These are phyloP conservation scores for Chlorella variabilis DNA, from an alignment of 163 green algal species.

Conservation along the genomic window DNA sequence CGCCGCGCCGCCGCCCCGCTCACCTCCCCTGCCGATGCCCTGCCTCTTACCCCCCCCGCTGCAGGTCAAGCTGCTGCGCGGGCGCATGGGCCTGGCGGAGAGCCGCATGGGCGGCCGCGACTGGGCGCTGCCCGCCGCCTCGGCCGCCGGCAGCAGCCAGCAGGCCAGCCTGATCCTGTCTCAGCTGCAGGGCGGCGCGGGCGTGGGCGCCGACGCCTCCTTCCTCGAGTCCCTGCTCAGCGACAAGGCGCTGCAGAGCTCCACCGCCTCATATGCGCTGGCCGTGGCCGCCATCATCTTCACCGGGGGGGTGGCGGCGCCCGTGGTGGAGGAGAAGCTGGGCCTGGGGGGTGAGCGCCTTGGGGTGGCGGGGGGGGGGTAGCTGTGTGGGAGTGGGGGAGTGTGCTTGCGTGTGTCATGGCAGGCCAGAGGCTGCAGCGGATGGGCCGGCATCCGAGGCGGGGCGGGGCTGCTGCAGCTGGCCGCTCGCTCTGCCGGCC, in stretches of 20 bases:
- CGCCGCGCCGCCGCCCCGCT: no score
- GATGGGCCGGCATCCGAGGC: no score
- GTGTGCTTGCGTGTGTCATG: no score
- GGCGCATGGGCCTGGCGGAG: constrained; percentile 11
- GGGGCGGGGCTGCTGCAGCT: no score
- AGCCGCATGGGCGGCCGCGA: background rate
- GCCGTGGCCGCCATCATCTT: constrained; percentile 14
- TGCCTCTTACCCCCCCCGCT: background rate
- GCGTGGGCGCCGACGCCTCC: background rate
- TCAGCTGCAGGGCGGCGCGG: background rate
- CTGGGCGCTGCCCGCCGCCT: background rate
- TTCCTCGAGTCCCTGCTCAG: background rate
- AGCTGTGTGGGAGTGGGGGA: background rate
- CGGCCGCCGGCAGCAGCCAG: background rate
- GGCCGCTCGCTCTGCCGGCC: no score
- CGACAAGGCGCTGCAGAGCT: background rate
- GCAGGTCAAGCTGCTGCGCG: constrained; percentile 18
- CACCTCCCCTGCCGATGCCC: no score
- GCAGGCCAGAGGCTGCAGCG: no score
- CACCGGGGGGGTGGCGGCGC: constrained; percentile 25
- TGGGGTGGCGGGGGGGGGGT: no score
- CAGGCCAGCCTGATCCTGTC: background rate
- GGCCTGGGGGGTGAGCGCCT: constrained; percentile 29
- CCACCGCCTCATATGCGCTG: background rate
- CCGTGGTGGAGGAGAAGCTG: constrained; percentile 36